A percentile compares a stretch with the other conserved stretches of the same genome.
Evolutionary conservation across 495 filamentous ascomycete species (phyloP).

Genomic region (Penicillium manginii): DNA sequence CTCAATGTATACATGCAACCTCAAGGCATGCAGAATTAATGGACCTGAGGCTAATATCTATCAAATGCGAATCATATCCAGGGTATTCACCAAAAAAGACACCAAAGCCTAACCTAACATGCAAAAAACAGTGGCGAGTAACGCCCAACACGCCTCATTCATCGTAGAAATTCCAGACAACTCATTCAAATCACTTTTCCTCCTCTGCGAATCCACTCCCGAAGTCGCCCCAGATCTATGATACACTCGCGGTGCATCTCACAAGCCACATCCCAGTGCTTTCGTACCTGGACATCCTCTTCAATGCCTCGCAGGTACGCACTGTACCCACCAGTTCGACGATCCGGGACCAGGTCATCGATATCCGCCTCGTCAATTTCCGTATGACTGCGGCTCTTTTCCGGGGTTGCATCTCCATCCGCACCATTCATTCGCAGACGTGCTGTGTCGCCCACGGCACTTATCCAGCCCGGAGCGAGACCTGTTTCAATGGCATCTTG

Average conservation of each 20-base stretch:
- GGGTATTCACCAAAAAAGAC: constrained; percentile 22
- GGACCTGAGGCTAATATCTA: constrained; percentile 4
- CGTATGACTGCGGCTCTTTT: constrained; percentile 15
- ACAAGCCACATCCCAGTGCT: constrained; percentile 65
- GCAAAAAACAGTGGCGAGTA: background rate
- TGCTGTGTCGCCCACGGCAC: constrained; percentile 52
- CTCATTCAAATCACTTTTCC: constrained; percentile 34
- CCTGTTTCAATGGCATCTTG: constrained; percentile 55
- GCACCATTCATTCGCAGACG: constrained; percentile 31
- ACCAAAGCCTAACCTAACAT: constrained; percentile 12
- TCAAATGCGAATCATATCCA: constrained; percentile 14
- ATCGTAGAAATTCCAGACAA: constrained; percentile 1
- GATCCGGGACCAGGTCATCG: constrained; percentile 36
- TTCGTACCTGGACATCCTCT: constrained; percentile 64
- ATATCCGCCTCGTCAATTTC: constrained; percentile 22
- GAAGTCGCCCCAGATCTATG: constrained; percentile 59
- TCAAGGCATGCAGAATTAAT: background rate
- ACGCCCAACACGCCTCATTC: background rate
- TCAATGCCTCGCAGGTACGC: constrained; percentile 64
- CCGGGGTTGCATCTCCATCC: constrained; percentile 20
- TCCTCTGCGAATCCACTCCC: constrained; percentile 52
- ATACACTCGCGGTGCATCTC: constrained; percentile 67
- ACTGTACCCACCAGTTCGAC: constrained; percentile 48
- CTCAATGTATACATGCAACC: background rate
- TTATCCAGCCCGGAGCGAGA: constrained; percentile 60